Percentiles rank a stretch among this genome's conserved stretches.
Evolutionary conservation across 148 eudicot species (phyloP).

Genomic region (Rhododendron molle): DNA sequence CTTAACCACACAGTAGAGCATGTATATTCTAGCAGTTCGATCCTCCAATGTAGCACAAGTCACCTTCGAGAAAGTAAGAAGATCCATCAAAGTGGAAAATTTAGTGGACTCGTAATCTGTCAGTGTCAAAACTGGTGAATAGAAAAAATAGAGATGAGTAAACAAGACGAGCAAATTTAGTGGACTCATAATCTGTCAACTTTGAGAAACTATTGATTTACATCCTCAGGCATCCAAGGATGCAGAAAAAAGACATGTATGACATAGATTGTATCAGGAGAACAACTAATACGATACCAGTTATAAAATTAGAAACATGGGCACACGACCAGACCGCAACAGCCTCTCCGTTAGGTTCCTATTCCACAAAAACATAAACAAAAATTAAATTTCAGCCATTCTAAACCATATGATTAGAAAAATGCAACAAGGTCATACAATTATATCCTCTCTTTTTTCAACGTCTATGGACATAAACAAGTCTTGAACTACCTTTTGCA

Average conservation of each 20-base stretch:
- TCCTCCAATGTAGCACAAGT: neutral
- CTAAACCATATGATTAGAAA: neutral
- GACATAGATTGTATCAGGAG: neutral
- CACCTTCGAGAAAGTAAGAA: slow-evolving; percentile 5
- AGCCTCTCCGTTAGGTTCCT: neutral
- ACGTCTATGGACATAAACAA: neutral
- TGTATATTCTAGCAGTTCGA: slow-evolving; percentile 11
- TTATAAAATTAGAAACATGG: slow-evolving; percentile 1
- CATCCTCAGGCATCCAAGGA: neutral
- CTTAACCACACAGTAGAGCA: slow-evolving; percentile 9
- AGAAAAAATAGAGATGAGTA: neutral
- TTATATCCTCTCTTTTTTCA: neutral
- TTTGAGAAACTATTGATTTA: neutral
- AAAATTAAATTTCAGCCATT: neutral
- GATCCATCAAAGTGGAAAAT: slow-evolving; percentile 10
- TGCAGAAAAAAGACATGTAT: neutral
- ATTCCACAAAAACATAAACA: neutral
- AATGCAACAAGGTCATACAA: neutral
- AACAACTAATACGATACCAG: neutral
- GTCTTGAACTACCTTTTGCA: slow-evolving; percentile 1
- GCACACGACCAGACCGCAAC: neutral
- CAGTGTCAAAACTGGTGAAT: neutral
- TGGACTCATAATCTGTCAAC: neutral
- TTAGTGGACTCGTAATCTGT: slow-evolving; percentile 3
- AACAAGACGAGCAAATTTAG: neutral